Conservation (phyloP, 75 land plant species). For the Cunninghamia lanceolata region DNA sequence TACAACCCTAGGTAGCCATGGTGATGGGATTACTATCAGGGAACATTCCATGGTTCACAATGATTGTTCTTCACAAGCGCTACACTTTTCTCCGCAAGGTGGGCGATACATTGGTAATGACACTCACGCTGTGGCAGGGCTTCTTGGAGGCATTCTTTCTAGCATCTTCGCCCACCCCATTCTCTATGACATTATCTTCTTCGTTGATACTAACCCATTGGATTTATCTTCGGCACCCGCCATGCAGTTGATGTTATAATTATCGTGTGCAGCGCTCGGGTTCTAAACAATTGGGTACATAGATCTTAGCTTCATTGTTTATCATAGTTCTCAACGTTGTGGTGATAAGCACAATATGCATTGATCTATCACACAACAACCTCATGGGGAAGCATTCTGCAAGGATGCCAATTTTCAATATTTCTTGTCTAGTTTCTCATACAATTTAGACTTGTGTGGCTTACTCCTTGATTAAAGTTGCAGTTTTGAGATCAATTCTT, state of each 20-base stretch:
- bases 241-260: too few relatives aligned
- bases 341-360: slow-evolving; percentile 24
- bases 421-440: too few relatives aligned
- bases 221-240: neutral
- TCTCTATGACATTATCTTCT: slow-evolving; percentile 26
- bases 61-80: slow-evolving; percentile 41
- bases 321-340: slow-evolving; percentile 24
- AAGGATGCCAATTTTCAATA: too few relatives aligned
- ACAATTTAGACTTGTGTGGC: too few relatives aligned
- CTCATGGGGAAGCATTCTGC: too few relatives aligned
- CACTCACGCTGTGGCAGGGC: slow-evolving; percentile 69
- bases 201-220: too few relatives aligned
- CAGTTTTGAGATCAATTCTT: too few relatives aligned
- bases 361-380: too few relatives aligned
- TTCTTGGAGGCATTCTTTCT: slow-evolving; percentile 42
- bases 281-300: slow-evolving; percentile 27
- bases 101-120: slow-evolving; percentile 70
- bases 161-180: too few relatives aligned
- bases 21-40: slow-evolving; percentile 60
- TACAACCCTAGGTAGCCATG: slow-evolving; percentile 70
- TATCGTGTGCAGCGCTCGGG: slow-evolving; percentile 14
- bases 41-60: slow-evolving; percentile 23
- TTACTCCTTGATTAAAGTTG: too few relatives aligned
- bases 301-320: slow-evolving; percentile 25
- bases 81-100: slow-evolving; percentile 44